Evolutionary conservation across 176 grass and related monocot species (phyloP), one percentile per base, ranked within the genome.

Genomic region (Melocanna baccifera): DNA sequence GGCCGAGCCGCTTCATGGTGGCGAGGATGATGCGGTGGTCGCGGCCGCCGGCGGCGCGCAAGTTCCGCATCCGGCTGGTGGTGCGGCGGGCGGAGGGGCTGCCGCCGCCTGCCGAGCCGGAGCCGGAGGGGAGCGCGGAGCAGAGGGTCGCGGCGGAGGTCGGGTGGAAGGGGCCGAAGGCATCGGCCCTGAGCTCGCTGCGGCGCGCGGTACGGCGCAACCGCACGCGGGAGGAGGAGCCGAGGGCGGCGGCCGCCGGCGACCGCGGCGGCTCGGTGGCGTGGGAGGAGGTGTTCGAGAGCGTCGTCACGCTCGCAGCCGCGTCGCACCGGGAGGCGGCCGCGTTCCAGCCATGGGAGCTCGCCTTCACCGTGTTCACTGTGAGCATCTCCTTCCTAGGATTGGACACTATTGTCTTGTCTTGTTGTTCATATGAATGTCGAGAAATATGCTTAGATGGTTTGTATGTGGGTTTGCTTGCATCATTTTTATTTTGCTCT

Each of bases 271-370:
- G 7, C 47, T 36, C 34, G n/a, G 75, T 67, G 9, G 66, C 57
- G 51, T 99, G 93, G 97, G 91, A 99, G 36, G 97, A 99, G 81
- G 96, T 88, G 81, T 99, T 99, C 78, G 90, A 90, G 57, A 89
- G 86, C 75, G 85, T 83, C 10, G 89, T 91, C 12, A 91, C 91
- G 52, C 89, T 99, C 32, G 87, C 89, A 28, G 82, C 88, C 55
- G 89, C 86, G 36, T 83, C 86, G 18, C 88, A 94, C n/a, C 83
- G 90, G 73, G 97, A 94, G 56, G 67, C 40, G 19, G 67, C 69
- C 9, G 81, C 71, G 58, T 99, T 99, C 84, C 88, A 92, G 48
- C 91, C 97, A 1, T 99, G 93, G 97, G 93, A 92, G 71, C 65
- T 99, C 80, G 71, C 90, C 77, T 96, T 99, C 84, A 86, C 83